Percentiles rank a stretch among this genome's conserved stretches.
phyloP scores from a whole-genome alignment of 345 rosid species.

The Hibiscus trionum region DNA sequence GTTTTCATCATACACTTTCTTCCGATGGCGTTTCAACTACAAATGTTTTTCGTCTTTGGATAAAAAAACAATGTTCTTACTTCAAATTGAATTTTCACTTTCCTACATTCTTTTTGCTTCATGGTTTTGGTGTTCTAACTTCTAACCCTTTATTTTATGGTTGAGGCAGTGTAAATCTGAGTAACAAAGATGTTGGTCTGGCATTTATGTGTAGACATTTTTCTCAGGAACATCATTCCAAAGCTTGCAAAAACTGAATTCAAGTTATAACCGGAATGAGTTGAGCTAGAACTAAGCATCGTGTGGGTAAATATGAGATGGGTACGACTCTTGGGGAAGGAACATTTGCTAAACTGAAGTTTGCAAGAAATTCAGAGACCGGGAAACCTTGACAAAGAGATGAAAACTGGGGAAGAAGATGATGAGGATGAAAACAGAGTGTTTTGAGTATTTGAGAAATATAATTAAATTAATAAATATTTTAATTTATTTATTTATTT shows the following conservation, averaged over 20 bases:
- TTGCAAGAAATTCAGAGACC: slow-evolving; percentile 80
- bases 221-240: slow-evolving; percentile 18
- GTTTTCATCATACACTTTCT: no score
- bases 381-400: no score
- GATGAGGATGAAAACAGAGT: no score
- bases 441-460: no score
- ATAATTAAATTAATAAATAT: no score
- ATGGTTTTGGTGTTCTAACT: neutral
- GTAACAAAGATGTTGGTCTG: neutral
- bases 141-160: neutral
- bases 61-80: no score
- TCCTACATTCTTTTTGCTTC: neutral
- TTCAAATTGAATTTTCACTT: neutral
- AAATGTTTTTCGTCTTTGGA: no score
- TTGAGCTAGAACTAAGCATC: slow-evolving; percentile 66
- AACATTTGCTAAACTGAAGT: slow-evolving; percentile 94
- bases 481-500: no score
- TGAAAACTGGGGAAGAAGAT: no score
- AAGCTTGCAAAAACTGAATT: slow-evolving; percentile 5
- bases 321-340: slow-evolving; percentile 98
- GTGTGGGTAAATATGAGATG: slow-evolving; percentile 85
- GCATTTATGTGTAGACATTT: neutral
- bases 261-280: slow-evolving; percentile 31
- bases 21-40: no score
- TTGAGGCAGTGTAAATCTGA: neutral